A percentile compares a stretch with the other conserved stretches of the same genome.
phyloP scores from a whole-genome alignment of 371 early-diverging fungal genomes.

The Mucor circinelloides region DNA sequence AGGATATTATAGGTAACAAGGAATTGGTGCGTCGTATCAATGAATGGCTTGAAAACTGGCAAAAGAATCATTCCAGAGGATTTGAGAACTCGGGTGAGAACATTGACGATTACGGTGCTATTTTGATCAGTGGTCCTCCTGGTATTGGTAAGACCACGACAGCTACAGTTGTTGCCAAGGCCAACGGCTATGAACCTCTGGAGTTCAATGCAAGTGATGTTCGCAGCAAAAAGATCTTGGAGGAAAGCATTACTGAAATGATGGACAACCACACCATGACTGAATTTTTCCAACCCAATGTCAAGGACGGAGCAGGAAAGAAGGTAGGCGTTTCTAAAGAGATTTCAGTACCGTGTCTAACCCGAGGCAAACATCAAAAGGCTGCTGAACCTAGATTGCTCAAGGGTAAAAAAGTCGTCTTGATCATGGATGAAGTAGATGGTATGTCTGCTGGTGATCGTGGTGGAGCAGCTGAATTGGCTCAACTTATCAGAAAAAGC shows the following conservation, averaged over 20 bases:
- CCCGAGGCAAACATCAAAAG: neutral
- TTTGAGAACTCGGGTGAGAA: slow-evolving; percentile 20
- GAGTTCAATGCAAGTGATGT: slow-evolving; percentile 99
- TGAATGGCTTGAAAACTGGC: slow-evolving; percentile 25
- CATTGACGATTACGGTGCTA: slow-evolving; percentile 59
- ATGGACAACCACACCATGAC: slow-evolving; percentile 74
- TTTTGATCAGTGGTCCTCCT: slow-evolving; percentile 96
- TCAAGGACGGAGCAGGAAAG: neutral
- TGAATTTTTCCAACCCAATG: slow-evolving; percentile 54
- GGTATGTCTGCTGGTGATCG: slow-evolving; percentile 99
- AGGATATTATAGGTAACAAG: slow-evolving; percentile 96
- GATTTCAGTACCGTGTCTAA: neutral
- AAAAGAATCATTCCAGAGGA: slow-evolving; percentile 24
- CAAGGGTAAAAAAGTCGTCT: slow-evolving; percentile 58
- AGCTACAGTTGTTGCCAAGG: slow-evolving; percentile 86
- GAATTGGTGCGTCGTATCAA: slow-evolving; percentile 58
- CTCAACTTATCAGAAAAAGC: slow-evolving; percentile 88
- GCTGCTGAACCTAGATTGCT: slow-evolving; percentile 3
- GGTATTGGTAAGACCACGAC: slow-evolving; percentile 99
- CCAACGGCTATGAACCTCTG: slow-evolving; percentile 82
- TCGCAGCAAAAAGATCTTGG: slow-evolving; percentile 88
- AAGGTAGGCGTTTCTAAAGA: neutral
- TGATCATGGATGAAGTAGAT: slow-evolving; percentile 99
- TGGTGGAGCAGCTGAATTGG: slow-evolving; percentile 95
- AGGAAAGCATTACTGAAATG: slow-evolving; percentile 59